Conservation (phyloP, 2,329 filamentous ascomycete genomes). For the Knoxdaviesia proteae region DNA sequence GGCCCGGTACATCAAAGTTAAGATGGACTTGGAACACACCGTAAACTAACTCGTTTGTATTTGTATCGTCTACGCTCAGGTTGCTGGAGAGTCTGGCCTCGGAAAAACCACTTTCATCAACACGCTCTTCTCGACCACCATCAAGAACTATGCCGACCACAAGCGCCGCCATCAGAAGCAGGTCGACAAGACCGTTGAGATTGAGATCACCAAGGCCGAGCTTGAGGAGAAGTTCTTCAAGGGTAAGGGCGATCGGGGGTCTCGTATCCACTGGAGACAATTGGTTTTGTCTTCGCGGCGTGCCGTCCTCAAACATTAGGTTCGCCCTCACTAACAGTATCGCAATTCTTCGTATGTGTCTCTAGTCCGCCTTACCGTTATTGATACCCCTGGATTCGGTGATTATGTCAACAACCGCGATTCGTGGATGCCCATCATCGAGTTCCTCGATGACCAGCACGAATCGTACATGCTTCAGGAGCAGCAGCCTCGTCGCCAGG, state of each 20-base stretch:
- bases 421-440: slow-evolving; percentile 99
- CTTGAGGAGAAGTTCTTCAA: slow-evolving; percentile 99
- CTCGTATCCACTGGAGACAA: no score
- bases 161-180: slow-evolving; percentile 98
- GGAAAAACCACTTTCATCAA: slow-evolving; percentile 99
- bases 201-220: slow-evolving; percentile 99
- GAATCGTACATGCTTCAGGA: slow-evolving; percentile 99
- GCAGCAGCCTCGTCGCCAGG: slow-evolving; percentile 90
- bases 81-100: slow-evolving; percentile 93
- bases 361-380: slow-evolving; percentile 88
- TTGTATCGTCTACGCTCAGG: slow-evolving; percentile 25
- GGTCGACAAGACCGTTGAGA: slow-evolving; percentile 98
- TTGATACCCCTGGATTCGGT: slow-evolving; percentile 95
- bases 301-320: no score
- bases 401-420: slow-evolving; percentile 99
- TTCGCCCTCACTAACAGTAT: slow-evolving; percentile 5
- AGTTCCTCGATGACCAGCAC: slow-evolving; percentile 99
- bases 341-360: not conserved
- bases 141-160: slow-evolving; percentile 99
- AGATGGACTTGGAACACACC: not conserved
- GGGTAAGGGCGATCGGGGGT: slow-evolving; percentile 32
- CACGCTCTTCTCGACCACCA: slow-evolving; percentile 98
- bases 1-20: not conserved
- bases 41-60: not conserved
- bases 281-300: no score